Base-by-base conservation (phyloP, 2,329 filamentous ascomycete species). In the Emericellopsis atlantica region DNA sequence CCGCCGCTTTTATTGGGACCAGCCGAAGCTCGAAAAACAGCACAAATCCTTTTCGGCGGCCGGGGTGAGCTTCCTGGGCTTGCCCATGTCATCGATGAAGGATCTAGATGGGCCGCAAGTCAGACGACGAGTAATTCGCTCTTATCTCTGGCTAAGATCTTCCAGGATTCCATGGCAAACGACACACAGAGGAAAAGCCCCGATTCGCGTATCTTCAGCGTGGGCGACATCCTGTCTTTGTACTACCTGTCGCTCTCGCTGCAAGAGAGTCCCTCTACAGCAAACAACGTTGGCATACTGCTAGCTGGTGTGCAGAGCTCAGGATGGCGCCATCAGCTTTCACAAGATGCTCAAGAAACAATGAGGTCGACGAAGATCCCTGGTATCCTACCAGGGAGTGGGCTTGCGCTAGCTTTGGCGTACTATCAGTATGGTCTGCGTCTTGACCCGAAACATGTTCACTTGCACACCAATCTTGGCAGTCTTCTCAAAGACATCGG, bases 201-300 rank as follows among this genome's bases (percentile, higher is more conserved):
- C 10, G 64, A 76, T 18, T 74, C 74, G 44, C 76, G 79, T 42
- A 74, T 79, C 3, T 80, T 82, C 36, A 84, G 87, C 2, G 87
- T 96, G 21, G 79, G 87, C 34, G 92, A 98, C 53, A 96, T 98
- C 32, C 64, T 98, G 31, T 86, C 89, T 2, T 72, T 98, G 11
- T 98, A 98, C 58, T 98, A 98, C 54, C 70, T 98, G 3, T 98
- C 92, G 0, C 66, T 98, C 4, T 94, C 92, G 0, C 70, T 98
- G 3, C 92, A 95, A 48, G 89, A 92, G 37, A 96, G 92, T 52
- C 92, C 92, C 2, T 98, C 92, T 0, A 98, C 92, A 0, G 92
- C 92, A 1, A 98, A 98, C 57, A 98, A 98, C 56, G 89, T 98
- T 11, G 92, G 92, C 4, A 98, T 98, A 42, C 70, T 98, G 23